These are phyloP conservation scores for Thraustochytrium sp. DNA, from an alignment of 352 stramenopile genomes.

Conservation along the genomic window DNA sequence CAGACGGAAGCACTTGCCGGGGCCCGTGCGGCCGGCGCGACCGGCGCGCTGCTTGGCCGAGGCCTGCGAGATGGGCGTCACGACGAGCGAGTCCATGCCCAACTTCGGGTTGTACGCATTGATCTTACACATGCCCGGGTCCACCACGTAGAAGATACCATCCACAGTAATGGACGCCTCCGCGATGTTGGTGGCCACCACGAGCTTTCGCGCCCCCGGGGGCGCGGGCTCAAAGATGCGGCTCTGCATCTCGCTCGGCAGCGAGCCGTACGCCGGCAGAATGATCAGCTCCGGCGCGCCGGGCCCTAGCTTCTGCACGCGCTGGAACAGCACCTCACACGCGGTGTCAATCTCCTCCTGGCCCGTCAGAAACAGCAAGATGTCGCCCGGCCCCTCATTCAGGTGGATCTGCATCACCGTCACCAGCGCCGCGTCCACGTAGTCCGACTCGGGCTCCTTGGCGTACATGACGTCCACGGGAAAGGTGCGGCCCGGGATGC, in stretches of 20 bases:
- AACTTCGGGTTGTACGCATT: conserved; percentile 98
- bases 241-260: conserved; percentile 98
- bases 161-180: conserved; percentile 99
- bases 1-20: conserved; percentile 97
- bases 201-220: conserved; percentile 85
- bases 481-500: conserved; percentile 94
- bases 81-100: conserved; percentile 97
- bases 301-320: conserved; percentile 92
- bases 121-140: conserved; percentile 85
- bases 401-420: conserved; percentile 99
- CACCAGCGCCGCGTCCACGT: conserved; percentile 92
- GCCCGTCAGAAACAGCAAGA: conserved; percentile 94
- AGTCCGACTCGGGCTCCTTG: conserved; percentile 95
- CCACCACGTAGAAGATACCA: conserved; percentile 88
- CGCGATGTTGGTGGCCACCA: conserved; percentile 99
- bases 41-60: conserved; percentile 93
- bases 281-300: conserved; percentile 95
- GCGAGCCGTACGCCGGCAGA: conserved; percentile 91
- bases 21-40: conserved; percentile 92
- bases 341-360: conserved; percentile 95
- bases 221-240: conserved; percentile 96
- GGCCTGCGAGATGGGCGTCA: conserved; percentile 95
- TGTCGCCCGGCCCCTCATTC: conserved; percentile 92
- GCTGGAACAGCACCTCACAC: conserved; percentile 92
- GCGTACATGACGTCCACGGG: conserved; percentile 96